Base-by-base conservation (phyloP, 2,329 filamentous ascomycete genomes). In the Thelonectria discophora region DNA sequence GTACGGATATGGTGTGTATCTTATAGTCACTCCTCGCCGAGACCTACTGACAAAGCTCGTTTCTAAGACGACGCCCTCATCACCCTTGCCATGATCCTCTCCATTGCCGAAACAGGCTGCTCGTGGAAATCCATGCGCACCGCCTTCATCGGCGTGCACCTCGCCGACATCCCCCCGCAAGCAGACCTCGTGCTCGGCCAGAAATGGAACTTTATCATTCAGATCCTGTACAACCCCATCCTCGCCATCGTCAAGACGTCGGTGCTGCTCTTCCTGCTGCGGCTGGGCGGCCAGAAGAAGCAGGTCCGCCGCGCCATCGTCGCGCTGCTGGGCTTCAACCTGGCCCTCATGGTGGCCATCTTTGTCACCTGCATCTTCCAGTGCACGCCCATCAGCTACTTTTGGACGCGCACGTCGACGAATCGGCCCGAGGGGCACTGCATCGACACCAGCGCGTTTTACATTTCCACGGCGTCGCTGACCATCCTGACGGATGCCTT, bases 231-330 rank as follows among this genome's bases (percentile, higher is more conserved):
- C 72, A 81, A 80, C 52, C 80, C 80, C 0, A 78, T 81, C 39
- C 69, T 82, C 6, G 78, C 78, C 40, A 71, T 82, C 10, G 78
- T 81, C 56, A 82, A 82, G 65, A 74, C 76, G 5, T 82, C 80
- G 4, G 73, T 81, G 15, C 73, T 82, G 3, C 57, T 82, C 6
- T 81, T 81, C 61, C 73, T 82, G 12, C 68, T 79, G 40, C 77
- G 79, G 1, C 74, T 82, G 1, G 75, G 77, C 9, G 78, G 76
- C 3, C 75, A 78, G 61, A 70, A 30, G 69, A 70, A 20, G 67
- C 8, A 46, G 5, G 63, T 80, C 5, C 71, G 73, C 21, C 17
- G 42, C 5, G 45, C 58, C 40, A 59, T 78, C 54, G 67, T 76
- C 68, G 54, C 63, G 34, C 51, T 78, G 46, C 69, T 77, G 68